Base-by-base conservation (phyloP, 2,329 filamentous ascomycete species). In the Fusarium sp. region DNA sequence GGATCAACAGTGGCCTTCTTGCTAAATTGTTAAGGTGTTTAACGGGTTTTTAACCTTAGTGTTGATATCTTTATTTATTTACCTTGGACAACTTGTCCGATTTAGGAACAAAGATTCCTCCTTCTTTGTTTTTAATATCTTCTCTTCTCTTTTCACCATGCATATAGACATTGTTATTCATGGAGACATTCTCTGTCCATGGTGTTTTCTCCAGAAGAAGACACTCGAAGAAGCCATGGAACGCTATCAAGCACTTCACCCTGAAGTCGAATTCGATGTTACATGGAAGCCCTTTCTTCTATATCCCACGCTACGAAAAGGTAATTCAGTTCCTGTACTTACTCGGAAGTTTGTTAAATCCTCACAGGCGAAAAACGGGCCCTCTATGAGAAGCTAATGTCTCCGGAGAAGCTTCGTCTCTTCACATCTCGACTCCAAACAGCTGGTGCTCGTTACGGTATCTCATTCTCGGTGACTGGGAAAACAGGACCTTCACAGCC, bases 171-270 rank as follows among this genome's bases (percentile, higher is more conserved):
- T 88, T 64, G 83, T 86, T 50, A 78, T 86, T 48, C 84, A 86
- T 70, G 78, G 83, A 40, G 86, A 88, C 74, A 81, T 85, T 10
- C 78, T 86, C 40, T 88, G 86, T 63, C 85, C 86, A 7, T 87
- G 85, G 80, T 87, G 84, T 71, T 88, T 85, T 71, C 79, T 88
- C 64, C 82, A 83, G 62, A 82, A 85, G 67, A 82, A 80, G 60
- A 83, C 81, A 58, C 80, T 88, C 55, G 82, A 86, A 63, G 70
- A 65, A 15, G 85, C 86, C 59, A 85, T 87, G 67, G 75, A 78
- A 26, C 70, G 75, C 9, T 86, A 84, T 74, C 78, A 77, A 58
- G 69, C 76, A 7, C 71, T 70, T 17, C 80, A 86, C 64, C 84
- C 84, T 0, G 80, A 82, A 18, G 80, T 82, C 27, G 78, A 81